These are phyloP conservation scores for Lathyrus aphaca DNA, from an alignment of 306 rosid species.

Conservation along the genomic window DNA sequence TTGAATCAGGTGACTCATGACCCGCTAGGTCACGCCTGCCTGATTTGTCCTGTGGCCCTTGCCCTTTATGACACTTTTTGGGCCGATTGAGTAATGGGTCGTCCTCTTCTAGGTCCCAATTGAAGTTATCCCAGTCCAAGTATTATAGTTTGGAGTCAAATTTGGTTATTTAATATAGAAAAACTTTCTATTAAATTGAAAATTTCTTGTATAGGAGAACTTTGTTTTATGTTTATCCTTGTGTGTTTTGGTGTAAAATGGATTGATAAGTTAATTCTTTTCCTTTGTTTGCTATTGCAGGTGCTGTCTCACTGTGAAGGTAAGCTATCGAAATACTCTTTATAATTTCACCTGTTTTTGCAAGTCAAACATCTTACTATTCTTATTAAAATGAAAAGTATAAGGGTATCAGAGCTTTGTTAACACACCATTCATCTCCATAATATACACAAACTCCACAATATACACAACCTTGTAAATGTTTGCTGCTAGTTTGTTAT, in stretches of 20 bases:
- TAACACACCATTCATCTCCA: neutral
- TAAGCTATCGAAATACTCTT: slow-evolving; percentile 43
- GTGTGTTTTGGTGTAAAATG: slow-evolving; percentile 14
- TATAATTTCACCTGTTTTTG: slow-evolving; percentile 29
- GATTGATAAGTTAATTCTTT: slow-evolving; percentile 27
- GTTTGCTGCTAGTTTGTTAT: slow-evolving; percentile 11
- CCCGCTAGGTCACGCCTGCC: no score
- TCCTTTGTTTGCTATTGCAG: slow-evolving; percentile 56
- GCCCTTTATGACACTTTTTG: no score
- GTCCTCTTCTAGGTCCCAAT: no score
- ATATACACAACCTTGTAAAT: slow-evolving; percentile 11
- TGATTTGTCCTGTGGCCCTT: no score
- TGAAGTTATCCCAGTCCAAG: no score
- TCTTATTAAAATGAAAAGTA: slow-evolving; percentile 11
- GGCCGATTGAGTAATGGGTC: no score
- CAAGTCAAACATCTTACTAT: neutral
- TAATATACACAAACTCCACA: neutral
- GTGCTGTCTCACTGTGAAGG: slow-evolving; percentile 98
- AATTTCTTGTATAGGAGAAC: neutral
- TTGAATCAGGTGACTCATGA: no score
- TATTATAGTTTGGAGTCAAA: neutral
- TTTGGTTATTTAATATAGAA: neutral
- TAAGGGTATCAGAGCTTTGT: neutral
- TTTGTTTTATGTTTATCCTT: slow-evolving; percentile 14
- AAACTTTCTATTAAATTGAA: slow-evolving; percentile 13